phyloP scores from a whole-genome alignment of 306 rosid species.

The Sicyos baderoa region DNA sequence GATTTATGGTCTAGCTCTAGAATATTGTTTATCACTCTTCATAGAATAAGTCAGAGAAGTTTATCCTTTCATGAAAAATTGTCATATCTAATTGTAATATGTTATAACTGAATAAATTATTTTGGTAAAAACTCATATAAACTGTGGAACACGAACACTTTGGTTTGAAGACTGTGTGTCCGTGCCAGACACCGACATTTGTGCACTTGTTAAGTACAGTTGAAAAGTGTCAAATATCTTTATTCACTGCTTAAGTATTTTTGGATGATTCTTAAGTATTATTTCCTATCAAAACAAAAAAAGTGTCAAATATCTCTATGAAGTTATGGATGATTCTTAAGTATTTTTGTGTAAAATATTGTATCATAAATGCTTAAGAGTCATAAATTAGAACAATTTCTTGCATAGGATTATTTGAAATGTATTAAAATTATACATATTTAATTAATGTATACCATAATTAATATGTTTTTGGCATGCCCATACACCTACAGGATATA shows the following conservation, averaged over 20 bases:
- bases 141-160: background rate
- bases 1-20: background rate
- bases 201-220: background rate
- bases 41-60: background rate
- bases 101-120: background rate
- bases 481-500: background rate
- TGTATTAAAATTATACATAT: too few relatives aligned
- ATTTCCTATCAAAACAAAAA: too few relatives aligned
- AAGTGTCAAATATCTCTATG: background rate
- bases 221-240: background rate
- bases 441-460: too few relatives aligned
- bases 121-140: background rate
- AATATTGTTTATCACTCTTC: background rate
- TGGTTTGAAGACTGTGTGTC: background rate
- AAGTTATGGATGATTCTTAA: background rate
- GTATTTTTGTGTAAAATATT: too few relatives aligned
- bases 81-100: background rate
- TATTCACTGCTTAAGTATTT: too few relatives aligned
- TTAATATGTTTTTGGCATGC: too few relatives aligned
- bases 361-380: too few relatives aligned
- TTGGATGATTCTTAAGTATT: too few relatives aligned
- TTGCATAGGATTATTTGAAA: background rate
- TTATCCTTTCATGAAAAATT: background rate
- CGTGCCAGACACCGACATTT: background rate
- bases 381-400: too few relatives aligned